Evolutionary conservation across 179 eudicot genomes (phyloP).

Genomic region (Beta corolliflora): DNA sequence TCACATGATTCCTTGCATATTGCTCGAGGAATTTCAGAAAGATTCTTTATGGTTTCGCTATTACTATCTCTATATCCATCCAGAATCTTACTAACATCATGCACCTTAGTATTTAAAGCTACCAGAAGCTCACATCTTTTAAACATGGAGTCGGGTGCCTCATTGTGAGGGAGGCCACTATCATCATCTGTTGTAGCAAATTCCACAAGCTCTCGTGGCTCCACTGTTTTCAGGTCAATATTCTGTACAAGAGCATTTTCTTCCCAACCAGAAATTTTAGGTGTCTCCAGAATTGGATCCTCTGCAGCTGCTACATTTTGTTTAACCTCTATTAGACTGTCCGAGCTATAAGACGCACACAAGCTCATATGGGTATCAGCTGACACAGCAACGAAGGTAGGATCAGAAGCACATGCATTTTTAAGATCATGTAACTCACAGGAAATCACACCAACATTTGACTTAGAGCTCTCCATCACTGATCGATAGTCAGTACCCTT

Average conservation of each 20-base stretch:
- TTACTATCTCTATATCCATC: background rate
- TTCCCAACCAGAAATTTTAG: background rate
- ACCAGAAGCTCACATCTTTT: slow-evolving; percentile 22
- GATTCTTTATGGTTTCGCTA: background rate
- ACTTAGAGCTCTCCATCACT: background rate
- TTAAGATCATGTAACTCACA: slow-evolving; percentile 6
- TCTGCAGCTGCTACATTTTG: background rate
- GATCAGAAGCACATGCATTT: slow-evolving; percentile 8
- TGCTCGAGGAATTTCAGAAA: slow-evolving; percentile 1
- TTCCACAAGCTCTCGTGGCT: background rate
- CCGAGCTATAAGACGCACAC: slow-evolving; percentile 1
- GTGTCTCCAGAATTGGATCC: background rate
- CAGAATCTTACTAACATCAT: background rate
- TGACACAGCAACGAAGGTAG: background rate
- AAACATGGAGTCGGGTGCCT: background rate
- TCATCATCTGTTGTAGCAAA: slow-evolving; percentile 5
- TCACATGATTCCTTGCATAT: slow-evolving; percentile 11
- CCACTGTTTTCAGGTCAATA: background rate
- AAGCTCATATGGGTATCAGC: slow-evolving; percentile 2
- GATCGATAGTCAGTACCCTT: background rate
- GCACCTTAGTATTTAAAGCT: slow-evolving; percentile 18
- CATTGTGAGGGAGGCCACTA: background rate
- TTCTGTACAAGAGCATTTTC: background rate
- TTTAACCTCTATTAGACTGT: no score
- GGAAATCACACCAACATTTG: slow-evolving; percentile 1